Evolutionary conservation across 2,329 filamentous ascomycete genomes (phyloP).

Genomic region (Colletotrichum echinochloae): DNA sequence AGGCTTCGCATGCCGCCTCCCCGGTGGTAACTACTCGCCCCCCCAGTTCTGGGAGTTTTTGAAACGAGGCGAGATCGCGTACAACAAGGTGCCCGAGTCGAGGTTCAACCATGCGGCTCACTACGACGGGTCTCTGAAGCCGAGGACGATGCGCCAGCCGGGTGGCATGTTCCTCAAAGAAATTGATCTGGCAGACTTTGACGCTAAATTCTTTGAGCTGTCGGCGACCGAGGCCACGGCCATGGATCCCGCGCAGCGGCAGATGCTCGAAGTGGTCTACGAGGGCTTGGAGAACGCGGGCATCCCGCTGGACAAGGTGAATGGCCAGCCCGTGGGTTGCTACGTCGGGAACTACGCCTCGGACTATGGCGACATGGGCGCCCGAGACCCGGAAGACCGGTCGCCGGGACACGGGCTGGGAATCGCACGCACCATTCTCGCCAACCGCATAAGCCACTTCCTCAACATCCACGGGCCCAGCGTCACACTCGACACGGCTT

Average conservation of each 20-base stretch:
- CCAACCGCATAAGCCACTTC: constrained; percentile 54
- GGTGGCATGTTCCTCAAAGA: constrained; percentile 46
- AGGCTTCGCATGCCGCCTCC: constrained; percentile 57
- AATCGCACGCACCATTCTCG: constrained; percentile 44
- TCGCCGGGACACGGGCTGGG: constrained; percentile 39
- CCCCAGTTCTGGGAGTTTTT: constrained; percentile 54
- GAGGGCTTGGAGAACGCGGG: constrained; percentile 45
- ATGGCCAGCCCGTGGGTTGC: too few relatives aligned
- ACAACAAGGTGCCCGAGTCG: constrained; percentile 44
- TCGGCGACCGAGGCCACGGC: constrained; percentile 41
- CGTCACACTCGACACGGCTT: constrained; percentile 65
- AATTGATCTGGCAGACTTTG: constrained; percentile 44
- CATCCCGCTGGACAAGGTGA: too few relatives aligned
- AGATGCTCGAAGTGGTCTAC: constrained; percentile 33
- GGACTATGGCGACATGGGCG: constrained; percentile 23
- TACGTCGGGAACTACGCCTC: constrained; percentile 39
- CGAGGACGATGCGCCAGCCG: constrained; percentile 49
- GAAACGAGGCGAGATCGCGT: constrained; percentile 47
- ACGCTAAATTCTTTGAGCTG: constrained; percentile 47
- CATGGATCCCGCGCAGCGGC: constrained; percentile 45
- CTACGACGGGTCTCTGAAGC: constrained; percentile 52
- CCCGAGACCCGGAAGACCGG: constrained; percentile 11
- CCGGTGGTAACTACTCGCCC: constrained; percentile 50
- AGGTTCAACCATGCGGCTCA: constrained; percentile 52
- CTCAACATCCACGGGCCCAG: constrained; percentile 48